Conservation (phyloP, 768 basidiomycete species). For the Hydnomerulius pinastri region DNA sequence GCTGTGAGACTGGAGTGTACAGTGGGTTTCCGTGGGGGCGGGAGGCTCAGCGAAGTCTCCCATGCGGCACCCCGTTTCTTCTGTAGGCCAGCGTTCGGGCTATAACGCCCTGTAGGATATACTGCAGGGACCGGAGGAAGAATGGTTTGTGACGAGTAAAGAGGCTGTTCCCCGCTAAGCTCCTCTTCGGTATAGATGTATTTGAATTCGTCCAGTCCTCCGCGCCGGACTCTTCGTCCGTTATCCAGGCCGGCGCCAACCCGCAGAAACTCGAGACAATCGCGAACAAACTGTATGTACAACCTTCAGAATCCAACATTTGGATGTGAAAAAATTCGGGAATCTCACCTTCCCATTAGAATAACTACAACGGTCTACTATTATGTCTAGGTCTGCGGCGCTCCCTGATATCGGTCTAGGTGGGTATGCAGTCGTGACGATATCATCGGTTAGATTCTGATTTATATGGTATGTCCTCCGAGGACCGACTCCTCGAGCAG, state of each 20-base stretch:
- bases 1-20: slow-evolving; percentile 38
- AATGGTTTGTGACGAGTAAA: slow-evolving; percentile 4
- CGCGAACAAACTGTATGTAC: slow-evolving; percentile 83
- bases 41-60: slow-evolving; percentile 57
- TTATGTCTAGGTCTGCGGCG: slow-evolving; percentile 84
- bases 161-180: slow-evolving; percentile 19
- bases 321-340: not conserved
- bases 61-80: slow-evolving; percentile 60
- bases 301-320: not conserved
- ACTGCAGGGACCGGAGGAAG: slow-evolving; percentile 22
- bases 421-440: slow-evolving; percentile 73
- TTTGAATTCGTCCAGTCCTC: slow-evolving; percentile 72
- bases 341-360: slow-evolving; percentile 61
- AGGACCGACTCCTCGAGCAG: slow-evolving; percentile 67
- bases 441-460: slow-evolving; percentile 61
- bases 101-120: slow-evolving; percentile 33
- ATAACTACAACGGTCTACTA: slow-evolving; percentile 88
- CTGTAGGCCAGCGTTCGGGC: slow-evolving; percentile 55
- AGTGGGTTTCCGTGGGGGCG: slow-evolving; percentile 46
- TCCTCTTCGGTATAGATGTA: slow-evolving; percentile 72
- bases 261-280: slow-evolving; percentile 88
- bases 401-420: slow-evolving; percentile 81
- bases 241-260: slow-evolving; percentile 85
- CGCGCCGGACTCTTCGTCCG: slow-evolving; percentile 68
- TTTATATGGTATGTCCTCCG: slow-evolving; percentile 59